phyloP scores from a whole-genome alignment of 2,329 filamentous ascomycete genomes.

The Cadophora gregata region DNA sequence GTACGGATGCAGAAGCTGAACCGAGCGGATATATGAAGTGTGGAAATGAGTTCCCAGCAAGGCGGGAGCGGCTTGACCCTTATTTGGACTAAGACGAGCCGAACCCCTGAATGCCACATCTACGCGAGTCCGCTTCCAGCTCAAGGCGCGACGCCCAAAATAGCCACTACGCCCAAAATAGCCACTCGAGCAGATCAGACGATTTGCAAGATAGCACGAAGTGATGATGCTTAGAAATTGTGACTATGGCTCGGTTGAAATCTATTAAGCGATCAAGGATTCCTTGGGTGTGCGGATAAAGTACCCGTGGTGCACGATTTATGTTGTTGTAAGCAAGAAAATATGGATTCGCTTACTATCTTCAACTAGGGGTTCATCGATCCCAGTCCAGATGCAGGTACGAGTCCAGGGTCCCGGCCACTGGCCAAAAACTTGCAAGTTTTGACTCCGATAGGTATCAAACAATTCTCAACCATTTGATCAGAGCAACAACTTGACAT shows the following conservation, averaged over 20 bases:
- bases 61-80: constrained; percentile 13
- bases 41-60: constrained; percentile 14
- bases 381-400: background rate
- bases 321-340: background rate
- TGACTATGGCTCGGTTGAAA: background rate
- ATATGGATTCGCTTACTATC: background rate
- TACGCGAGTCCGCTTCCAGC: constrained; percentile 2
- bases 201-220: background rate
- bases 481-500: too few relatives aligned
- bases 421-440: background rate
- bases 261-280: background rate
- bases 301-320: background rate
- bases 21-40: constrained; percentile 5
- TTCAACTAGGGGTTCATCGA: background rate
- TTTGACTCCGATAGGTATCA: background rate
- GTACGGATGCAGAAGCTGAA: background rate
- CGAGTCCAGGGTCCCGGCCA: background rate
- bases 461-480: background rate
- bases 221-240: background rate
- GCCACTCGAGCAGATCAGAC: background rate
- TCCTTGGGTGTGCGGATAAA: background rate
- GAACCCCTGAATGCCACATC: constrained; percentile 11
- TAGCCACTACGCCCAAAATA: constrained; percentile 6
- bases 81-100: constrained; percentile 11
- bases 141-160: background rate